Percentiles rank a stretch among this genome's conserved stretches.
Conservation (phyloP, 1,284 basidiomycete species). For the Trichosporon inkin region DNA sequence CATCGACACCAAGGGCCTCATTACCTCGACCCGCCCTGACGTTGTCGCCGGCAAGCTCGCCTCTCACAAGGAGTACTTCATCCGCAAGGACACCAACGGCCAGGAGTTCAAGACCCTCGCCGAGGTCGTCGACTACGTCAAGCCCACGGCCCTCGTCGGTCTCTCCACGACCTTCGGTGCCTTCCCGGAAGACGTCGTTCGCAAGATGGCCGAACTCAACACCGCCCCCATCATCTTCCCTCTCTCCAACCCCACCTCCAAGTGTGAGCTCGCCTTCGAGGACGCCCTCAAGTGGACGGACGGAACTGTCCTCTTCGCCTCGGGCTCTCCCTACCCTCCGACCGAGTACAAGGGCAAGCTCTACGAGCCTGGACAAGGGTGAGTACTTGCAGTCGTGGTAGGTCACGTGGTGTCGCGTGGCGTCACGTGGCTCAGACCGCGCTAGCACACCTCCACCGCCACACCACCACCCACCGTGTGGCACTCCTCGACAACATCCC, state of each 20-base stretch:
- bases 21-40: conserved; percentile 62
- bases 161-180: conserved; percentile 82
- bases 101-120: conserved; percentile 69
- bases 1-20: conserved; percentile 75
- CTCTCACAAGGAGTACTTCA: conserved; percentile 77
- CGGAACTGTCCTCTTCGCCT: conserved; percentile 70
- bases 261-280: conserved; percentile 69
- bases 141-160: conserved; percentile 86
- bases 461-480: neutral
- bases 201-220: conserved; percentile 79
- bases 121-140: conserved; percentile 77
- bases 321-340: conserved; percentile 78
- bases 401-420: no score
- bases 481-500: neutral
- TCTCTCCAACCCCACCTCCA: conserved; percentile 84
- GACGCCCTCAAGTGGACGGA: conserved; percentile 71
- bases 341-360: conserved; percentile 59
- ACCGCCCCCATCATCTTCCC: conserved; percentile 82
- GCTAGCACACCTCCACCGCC: neutral
- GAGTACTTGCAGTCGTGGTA: conserved; percentile 26
- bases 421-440: neutral
- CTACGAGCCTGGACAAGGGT: conserved; percentile 77
- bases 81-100: conserved; percentile 71
- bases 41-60: conserved; percentile 61
- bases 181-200: conserved; percentile 71